These are phyloP conservation scores for Scopulariopsis brevicaulis DNA, from an alignment of 2,329 filamentous ascomycete genomes.

Conservation along the genomic window DNA sequence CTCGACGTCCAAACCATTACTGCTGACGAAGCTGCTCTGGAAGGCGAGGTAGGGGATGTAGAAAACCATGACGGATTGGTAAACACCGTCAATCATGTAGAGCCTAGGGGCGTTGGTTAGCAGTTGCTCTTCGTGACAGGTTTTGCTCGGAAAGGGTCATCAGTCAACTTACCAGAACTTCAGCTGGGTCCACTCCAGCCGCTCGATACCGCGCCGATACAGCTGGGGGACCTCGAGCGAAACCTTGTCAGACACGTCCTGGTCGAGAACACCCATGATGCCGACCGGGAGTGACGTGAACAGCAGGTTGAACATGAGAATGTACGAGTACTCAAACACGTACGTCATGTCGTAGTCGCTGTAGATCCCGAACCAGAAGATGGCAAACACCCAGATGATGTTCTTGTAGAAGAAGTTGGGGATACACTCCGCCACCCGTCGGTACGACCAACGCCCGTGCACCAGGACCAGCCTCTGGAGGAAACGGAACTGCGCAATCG, in stretches of 20 bases:
- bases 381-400: slow-evolving; percentile 90
- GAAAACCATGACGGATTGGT: slow-evolving; percentile 89
- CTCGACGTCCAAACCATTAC: slow-evolving; percentile 62
- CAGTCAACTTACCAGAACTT: slow-evolving; percentile 76
- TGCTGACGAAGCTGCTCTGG: slow-evolving; percentile 53
- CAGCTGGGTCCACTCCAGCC: slow-evolving; percentile 86
- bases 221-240: slow-evolving; percentile 91
- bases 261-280: slow-evolving; percentile 91
- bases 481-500: slow-evolving; percentile 88
- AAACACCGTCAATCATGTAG: slow-evolving; percentile 91
- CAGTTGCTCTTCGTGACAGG: not conserved
- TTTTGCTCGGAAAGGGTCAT: not conserved
- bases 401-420: slow-evolving; percentile 99
- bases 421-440: slow-evolving; percentile 81
- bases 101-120: slow-evolving; percentile 40
- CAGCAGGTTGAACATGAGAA: slow-evolving; percentile 89
- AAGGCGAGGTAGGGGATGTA: slow-evolving; percentile 86
- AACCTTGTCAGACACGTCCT: slow-evolving; percentile 90
- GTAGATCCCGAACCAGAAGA: slow-evolving; percentile 97
- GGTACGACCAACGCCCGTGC: slow-evolving; percentile 93
- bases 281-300: slow-evolving; percentile 94
- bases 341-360: slow-evolving; percentile 95
- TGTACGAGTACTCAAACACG: slow-evolving; percentile 95
- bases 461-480: slow-evolving; percentile 76
- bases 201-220: slow-evolving; percentile 90